phyloP scores from a whole-genome alignment of 345 rosid genomes.

The Citrus unshiu region DNA sequence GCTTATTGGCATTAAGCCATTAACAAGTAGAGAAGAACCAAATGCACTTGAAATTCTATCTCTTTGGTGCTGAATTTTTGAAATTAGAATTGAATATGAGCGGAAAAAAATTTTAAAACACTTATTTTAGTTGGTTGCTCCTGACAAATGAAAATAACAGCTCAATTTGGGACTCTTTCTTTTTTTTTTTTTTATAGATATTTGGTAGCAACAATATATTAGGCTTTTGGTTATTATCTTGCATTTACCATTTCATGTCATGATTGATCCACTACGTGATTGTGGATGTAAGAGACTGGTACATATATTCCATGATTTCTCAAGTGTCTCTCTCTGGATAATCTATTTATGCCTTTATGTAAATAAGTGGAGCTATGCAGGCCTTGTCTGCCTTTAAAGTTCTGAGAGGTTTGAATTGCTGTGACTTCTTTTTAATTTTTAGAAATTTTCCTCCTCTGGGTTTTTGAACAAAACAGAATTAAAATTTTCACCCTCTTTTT shows the following conservation, averaged over 20 bases:
- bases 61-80: not conserved
- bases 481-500: not conserved
- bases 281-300: not conserved
- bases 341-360: not conserved
- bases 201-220: not conserved
- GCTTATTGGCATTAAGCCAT: not conserved
- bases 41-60: not conserved
- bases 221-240: not conserved
- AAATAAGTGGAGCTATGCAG: not conserved
- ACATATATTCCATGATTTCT: not conserved
- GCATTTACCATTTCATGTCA: not conserved
- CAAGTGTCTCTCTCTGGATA: not conserved
- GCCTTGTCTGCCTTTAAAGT: not conserved
- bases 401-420: not conserved
- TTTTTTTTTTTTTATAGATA: not conserved
- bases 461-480: not conserved
- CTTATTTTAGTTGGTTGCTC: not conserved
- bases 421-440: not conserved
- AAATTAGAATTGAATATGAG: not conserved
- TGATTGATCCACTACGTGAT: not conserved
- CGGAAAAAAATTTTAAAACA: not conserved
- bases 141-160: not conserved
- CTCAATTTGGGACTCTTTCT: not conserved
- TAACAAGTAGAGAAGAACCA: not conserved
- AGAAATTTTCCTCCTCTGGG: not conserved